These are phyloP conservation scores for Neophaeococcomyces aloes DNA, from an alignment of 2,329 filamentous ascomycete genomes.

Conservation along the genomic window DNA sequence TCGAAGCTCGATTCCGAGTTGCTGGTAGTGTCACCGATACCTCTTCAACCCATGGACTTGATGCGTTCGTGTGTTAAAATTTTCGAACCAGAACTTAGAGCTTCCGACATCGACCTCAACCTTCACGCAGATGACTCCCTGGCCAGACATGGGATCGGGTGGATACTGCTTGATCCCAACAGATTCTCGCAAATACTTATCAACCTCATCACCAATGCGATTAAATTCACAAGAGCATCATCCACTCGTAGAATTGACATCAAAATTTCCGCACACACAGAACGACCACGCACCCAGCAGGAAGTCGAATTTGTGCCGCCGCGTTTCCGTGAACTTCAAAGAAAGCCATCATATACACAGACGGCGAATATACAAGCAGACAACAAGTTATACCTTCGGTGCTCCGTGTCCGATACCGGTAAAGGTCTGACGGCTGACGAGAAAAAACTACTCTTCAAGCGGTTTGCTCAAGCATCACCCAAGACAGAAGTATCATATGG, in stretches of 20 bases:
- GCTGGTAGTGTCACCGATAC: constrained; percentile 55
- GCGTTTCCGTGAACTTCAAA: constrained; percentile 46
- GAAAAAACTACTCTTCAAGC: constrained; percentile 62
- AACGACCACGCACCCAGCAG: constrained; percentile 27
- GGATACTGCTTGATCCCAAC: constrained; percentile 52
- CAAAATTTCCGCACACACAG: constrained; percentile 38
- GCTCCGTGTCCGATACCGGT: constrained; percentile 49
- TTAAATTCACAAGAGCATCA: constrained; percentile 48
- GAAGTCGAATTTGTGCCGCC: constrained; percentile 5
- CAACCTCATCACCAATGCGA: constrained; percentile 51
- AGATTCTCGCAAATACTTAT: constrained; percentile 50
- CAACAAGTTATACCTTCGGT: constrained; percentile 3
- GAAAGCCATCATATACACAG: constrained; percentile 15
- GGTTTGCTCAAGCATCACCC: constrained; percentile 66
- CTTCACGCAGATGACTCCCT: constrained; percentile 27
- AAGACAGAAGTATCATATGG: constrained; percentile 68
- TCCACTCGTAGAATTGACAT: constrained; percentile 38
- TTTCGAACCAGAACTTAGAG: constrained; percentile 59
- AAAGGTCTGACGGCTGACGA: constrained; percentile 60
- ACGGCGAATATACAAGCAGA: neutral
- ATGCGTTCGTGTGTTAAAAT: constrained; percentile 60
- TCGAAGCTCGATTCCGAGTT: constrained; percentile 66
- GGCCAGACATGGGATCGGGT: constrained; percentile 58
- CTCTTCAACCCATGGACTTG: constrained; percentile 55
- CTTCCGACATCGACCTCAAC: constrained; percentile 5